Percentiles rank a stretch among this genome's conserved stretches.
Evolutionary conservation across 176 grass and related monocot species (phyloP).

Genomic region (Triticum urartu): DNA sequence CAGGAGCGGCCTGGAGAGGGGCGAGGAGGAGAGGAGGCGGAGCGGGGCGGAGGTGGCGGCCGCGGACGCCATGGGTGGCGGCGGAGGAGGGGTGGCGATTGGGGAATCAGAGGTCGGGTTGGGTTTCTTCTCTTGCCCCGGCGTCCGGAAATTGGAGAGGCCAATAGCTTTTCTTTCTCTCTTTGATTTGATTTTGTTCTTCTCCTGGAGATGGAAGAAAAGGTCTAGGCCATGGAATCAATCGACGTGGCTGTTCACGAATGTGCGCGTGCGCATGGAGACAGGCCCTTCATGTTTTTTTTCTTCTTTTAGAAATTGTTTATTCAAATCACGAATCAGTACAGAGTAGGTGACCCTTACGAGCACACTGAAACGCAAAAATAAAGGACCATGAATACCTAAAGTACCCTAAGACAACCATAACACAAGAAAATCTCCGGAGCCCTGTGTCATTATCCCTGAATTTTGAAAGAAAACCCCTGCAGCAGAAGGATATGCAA

Average conservation of each 20-base stretch:
- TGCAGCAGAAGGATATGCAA: too few species aligned
- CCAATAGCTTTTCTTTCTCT: background rate
- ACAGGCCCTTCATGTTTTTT: background rate
- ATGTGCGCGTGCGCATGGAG: background rate
- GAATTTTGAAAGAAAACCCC: too few species aligned
- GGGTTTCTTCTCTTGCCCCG: background rate
- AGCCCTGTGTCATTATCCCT: too few species aligned
- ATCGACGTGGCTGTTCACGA: background rate
- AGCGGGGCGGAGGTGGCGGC: slow-evolving; percentile 6
- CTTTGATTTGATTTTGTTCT: background rate
- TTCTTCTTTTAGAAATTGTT: too few species aligned
- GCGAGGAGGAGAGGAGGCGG: slow-evolving; percentile 21
- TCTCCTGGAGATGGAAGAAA: background rate
- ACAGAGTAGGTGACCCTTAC: too few species aligned
- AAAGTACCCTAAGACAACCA: too few species aligned
- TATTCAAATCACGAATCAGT: too few species aligned
- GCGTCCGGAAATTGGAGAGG: background rate
- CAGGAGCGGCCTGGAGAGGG: slow-evolving; percentile 25
- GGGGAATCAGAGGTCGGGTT: background rate
- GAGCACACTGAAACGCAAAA: too few species aligned
- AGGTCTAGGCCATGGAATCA: background rate
- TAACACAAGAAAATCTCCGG: too few species aligned
- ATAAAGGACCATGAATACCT: too few species aligned
- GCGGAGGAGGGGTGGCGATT: background rate
- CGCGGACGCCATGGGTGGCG: slow-evolving; percentile 27